Evolutionary conservation across 345 rosid genomes (phyloP), one percentile per base, ranked within the genome.

Genomic region (Dimocarpus longan): DNA sequence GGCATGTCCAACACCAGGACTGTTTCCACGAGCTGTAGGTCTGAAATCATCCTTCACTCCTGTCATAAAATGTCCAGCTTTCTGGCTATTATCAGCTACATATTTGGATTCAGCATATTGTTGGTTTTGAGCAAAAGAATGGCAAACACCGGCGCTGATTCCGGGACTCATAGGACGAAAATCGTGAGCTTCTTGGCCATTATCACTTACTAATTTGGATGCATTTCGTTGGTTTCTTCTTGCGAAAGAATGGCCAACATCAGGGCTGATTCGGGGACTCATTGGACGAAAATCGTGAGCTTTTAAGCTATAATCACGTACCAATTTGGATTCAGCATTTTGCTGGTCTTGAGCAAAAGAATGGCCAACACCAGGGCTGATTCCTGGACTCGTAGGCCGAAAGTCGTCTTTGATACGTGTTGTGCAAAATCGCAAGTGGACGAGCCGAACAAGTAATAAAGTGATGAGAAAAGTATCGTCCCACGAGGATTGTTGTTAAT

Each of bases 1-100:
- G 37, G 37, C 37, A 82, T 90, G 92, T 59, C 90, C 91, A 43
- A 85, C 68, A 1, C 89, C 92, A 1, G 87, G 88, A 78, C 90
- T 89, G 70, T 84, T 88, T 19, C 89, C 88, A 2, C 90, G 91
- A 52, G 70, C 56, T 2, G 90, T 88, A 21, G 93, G 87, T 40
- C 82, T 74, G 78, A 85, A 86, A 74, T 79, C 90, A 50, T 86
- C 85, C 7, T 71, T 81, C 0, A 76, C 56, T 66, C 76, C 88
- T 52, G 74, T 74, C 76, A 70, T 59, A 43, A 82, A 80, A 44
- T 67, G 75, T 46, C 60, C 54, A 48, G 56, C 80, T 65, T 32
- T 32, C 37, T 32, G 37, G 3, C 37, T 32, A 3, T 32, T 32
- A 32, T 32, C 37, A 32, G 37, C 37, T 32, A 32, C 37, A 32